Percentiles rank a stretch among this genome's conserved stretches.
Evolutionary conservation across 441 rosid species (phyloP).

Genomic region (Erysimum pusillum): DNA sequence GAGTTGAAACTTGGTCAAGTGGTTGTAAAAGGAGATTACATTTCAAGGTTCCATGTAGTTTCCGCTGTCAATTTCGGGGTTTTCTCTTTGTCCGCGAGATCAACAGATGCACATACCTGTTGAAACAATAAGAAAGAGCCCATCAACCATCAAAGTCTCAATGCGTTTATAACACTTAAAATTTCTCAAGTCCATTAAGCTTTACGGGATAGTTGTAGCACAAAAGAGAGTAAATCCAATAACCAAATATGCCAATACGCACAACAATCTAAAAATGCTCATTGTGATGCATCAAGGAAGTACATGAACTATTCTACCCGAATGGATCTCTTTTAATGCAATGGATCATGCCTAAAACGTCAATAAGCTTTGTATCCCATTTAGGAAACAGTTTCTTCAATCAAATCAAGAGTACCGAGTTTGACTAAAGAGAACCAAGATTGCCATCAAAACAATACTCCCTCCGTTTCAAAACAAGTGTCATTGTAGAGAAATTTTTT

Average conservation of each 20-base stretch:
- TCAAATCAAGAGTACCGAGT: no score
- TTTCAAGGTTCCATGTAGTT: constrained; percentile 71
- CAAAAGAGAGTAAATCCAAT: not conserved
- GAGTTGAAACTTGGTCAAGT: not conserved
- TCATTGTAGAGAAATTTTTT: no score
- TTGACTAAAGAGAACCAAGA: no score
- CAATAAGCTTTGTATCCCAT: not conserved
- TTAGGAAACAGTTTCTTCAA: no score
- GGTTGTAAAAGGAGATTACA: constrained; percentile 39
- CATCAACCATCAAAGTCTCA: constrained; percentile 5
- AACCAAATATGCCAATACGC: not conserved
- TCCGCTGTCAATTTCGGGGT: constrained; percentile 75
- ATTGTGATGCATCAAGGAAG: no score
- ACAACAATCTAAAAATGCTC: not conserved
- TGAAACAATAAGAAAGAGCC: constrained; percentile 9
- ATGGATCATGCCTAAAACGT: not conserved
- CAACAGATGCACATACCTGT: constrained; percentile 70
- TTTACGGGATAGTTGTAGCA: not conserved
- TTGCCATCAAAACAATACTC: no score
- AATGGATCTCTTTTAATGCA: no score
- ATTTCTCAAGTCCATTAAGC: no score
- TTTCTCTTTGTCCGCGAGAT: constrained; percentile 67
- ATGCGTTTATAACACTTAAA: no score
- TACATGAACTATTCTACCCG: not conserved
- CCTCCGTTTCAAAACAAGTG: no score